Evolutionary conservation across 345 rosid genomes (phyloP).

Genomic region (Syzygium grande): DNA sequence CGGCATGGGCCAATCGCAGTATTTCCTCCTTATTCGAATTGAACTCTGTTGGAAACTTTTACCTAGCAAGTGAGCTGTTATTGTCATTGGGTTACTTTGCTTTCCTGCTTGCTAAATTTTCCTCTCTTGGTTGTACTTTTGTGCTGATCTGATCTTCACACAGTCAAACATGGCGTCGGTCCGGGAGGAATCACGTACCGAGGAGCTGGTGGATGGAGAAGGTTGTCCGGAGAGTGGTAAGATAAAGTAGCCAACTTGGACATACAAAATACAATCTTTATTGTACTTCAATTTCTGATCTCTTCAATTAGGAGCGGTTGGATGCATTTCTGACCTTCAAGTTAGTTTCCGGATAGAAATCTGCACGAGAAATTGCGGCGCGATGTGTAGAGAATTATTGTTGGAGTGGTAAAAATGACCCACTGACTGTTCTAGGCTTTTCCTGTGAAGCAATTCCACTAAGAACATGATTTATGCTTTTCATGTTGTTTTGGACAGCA

Average conservation of each 20-base stretch:
- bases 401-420: background rate
- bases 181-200: fast-evolving
- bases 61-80: background rate
- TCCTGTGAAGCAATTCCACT: fast-evolving
- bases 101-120: too few species aligned
- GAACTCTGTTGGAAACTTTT: background rate
- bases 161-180: fast-evolving
- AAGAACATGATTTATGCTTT: background rate
- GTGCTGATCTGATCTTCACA: background rate
- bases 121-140: too few species aligned
- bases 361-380: background rate
- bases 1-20: fast-evolving
- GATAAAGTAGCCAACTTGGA: background rate
- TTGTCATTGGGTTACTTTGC: too few species aligned
- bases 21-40: fast-evolving
- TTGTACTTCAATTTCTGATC: background rate
- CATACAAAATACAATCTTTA: background rate
- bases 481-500: background rate
- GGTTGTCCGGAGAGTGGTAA: background rate
- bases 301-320: background rate
- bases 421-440: background rate
- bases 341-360: fast-evolving
- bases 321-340: background rate
- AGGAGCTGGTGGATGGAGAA: fast-evolving
- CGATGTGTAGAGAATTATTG: background rate